Evolutionary conservation across 192 early-diverging fungal genomes (phyloP), one percentile per base, ranked within the genome.

Genomic region (Phlyctochytrium arcticum): DNA sequence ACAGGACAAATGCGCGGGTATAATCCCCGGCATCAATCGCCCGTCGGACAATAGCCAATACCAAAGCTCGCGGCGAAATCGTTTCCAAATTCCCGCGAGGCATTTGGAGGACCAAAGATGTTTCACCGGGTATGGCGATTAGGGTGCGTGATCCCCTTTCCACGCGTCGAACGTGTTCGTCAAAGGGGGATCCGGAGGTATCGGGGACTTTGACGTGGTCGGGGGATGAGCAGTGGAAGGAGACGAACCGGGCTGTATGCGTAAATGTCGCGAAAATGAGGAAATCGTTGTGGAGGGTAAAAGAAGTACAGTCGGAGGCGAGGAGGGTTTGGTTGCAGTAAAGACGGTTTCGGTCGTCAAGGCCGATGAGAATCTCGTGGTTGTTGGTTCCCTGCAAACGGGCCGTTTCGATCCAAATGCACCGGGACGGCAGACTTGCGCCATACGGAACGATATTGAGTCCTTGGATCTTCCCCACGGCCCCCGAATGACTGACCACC

Each of bases 71-170:
- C 2, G 96, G 96, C 15, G 84, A 77, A 23, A 98, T 81, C 0
- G 95, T 97, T 66, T 98, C 96, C 51, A 97, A 74, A 58, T 98
- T 98, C 6, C 96, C 96, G 29, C 96, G 89, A 10, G 96, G 96
- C 96, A 98, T 98, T 62, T 92, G 90, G n/a, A 92, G 64, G 17
- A 93, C 70, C 32, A 93, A 67, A 51, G 80, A 81, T 15, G 85
- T 81, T 53, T 82, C 86, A 44, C 67, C 74, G 2, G 92, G 89
- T 7, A 86, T 73, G 0, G 91, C 90, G 39, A 86, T 55, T 4
- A 97, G 89, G 66, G 97, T 93, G 24, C 85, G 82, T 8, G 96
- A 81, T 9, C 95, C 96, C 50, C 93, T 85, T 76, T 98, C 96
- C n/a, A 98, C 81, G 0, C 91, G 81, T 27, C 96, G 83, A 24